Conservation (phyloP, 441 rosid genomes). For the Geranium incanum region DNA sequence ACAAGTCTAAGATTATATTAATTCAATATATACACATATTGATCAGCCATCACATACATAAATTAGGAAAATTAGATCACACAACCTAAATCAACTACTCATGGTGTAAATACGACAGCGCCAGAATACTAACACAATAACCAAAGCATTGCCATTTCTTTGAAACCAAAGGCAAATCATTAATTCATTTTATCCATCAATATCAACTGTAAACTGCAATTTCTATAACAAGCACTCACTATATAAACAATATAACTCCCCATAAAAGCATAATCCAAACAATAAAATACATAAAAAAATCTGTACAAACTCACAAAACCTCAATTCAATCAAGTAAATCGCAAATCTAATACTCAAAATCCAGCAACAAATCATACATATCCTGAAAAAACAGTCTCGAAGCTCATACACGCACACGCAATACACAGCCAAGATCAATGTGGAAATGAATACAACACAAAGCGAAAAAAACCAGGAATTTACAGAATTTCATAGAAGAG, state of each 20-base stretch:
- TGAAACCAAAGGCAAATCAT: neutral
- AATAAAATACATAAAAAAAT: neutral
- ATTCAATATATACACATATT: neutral
- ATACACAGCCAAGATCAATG: neutral
- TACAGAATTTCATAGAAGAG: neutral
- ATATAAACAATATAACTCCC: neutral
- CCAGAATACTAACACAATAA: neutral
- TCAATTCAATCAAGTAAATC: neutral
- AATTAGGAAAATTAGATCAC: neutral
- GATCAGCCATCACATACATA: neutral
- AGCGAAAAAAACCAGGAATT: neutral
- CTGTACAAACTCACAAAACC: neutral
- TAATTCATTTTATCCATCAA: neutral
- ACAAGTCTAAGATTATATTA: neutral
- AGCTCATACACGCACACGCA: neutral
- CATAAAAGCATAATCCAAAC: neutral
- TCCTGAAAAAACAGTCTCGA: neutral
- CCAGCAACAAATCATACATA: neutral
- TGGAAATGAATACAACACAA: neutral
- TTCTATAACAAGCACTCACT: neutral
- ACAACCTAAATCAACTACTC: neutral
- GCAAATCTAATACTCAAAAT: neutral
- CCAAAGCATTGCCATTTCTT: neutral
- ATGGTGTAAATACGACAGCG: neutral
- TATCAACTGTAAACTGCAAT: neutral